Base-by-base conservation (phyloP, 2,329 filamentous ascomycete genomes). In the Aspergillus fijiensis region DNA sequence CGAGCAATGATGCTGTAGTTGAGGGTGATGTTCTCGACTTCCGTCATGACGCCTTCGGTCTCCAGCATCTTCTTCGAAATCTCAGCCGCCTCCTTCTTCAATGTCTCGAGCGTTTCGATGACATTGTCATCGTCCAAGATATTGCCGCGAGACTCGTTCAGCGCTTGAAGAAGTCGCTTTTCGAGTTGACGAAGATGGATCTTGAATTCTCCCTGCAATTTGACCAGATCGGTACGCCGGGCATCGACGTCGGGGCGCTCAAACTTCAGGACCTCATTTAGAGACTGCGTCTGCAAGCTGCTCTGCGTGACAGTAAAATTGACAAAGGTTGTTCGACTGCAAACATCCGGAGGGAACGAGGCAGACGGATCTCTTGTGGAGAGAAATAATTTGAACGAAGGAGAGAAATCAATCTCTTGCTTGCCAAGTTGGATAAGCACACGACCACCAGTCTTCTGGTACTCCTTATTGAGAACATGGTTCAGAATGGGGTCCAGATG, bases 281-380 rank as follows among this genome's bases (percentile, higher is more conserved):
- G 86, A 1, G 95, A 97, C 77, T 99, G 95, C 2, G 95, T 98
- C 79, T 96, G 95, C 72, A 99, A 84, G 82, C 94, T 98, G 85
- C 95, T 97, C 80, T 98, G 94, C 4, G 95, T 99, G 64, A 99
- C 94, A 1, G 96, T 98, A 70, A 99, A 99, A 79, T 99, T 99
- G 84, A 99, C 95, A 78, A 99, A 96, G 0, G 96, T 99, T 6
- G 95, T 98, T 71, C 96, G 87, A 82, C 92, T 96, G 86, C 96
- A 99, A 65, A 99, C 92, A 73, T 99, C 95, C 0, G 95, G 96
- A 7, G 95, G 88, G 75, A 99, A 99, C 7, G 89, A 91, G 27
- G 95, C 94, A 48, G 96, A 99, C 1, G 96, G 96, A 79, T 99
- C 95, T 70, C 94, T 85, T 1, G 96, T 99, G 0, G 94, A 97